Conservation (phyloP, 768 basidiomycete genomes). For the Podaxis rugospora region DNA sequence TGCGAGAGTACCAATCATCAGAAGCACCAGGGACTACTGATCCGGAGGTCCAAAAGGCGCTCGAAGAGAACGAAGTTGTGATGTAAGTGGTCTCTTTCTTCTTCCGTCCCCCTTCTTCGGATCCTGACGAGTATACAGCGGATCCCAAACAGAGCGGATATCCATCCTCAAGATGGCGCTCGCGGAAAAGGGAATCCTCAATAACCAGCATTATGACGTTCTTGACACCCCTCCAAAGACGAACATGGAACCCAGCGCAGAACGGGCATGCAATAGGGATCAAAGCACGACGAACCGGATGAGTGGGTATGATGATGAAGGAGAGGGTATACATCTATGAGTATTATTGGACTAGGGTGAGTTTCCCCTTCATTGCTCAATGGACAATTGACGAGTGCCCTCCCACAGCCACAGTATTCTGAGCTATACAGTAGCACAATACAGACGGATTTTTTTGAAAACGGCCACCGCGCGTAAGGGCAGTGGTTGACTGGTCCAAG, state of each 20-base stretch:
- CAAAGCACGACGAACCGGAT: background rate
- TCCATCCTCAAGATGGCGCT: conserved; percentile 64
- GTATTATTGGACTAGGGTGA: background rate
- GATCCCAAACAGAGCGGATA: conserved; percentile 76
- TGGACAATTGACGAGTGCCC: background rate
- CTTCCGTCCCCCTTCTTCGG: background rate
- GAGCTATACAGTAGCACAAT: background rate
- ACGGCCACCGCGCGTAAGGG: background rate
- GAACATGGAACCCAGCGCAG: background rate
- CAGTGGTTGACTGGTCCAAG: background rate
- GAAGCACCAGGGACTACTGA: conserved; percentile 33
- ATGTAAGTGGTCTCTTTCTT: conserved; percentile 45
- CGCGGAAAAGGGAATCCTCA: conserved; percentile 51
- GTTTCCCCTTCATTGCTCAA: background rate
- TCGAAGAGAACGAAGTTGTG: conserved; percentile 67
- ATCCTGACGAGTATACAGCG: conserved; percentile 35
- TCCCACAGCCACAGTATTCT: too few species aligned
- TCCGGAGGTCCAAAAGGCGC: conserved; percentile 52
- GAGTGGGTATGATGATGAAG: background rate
- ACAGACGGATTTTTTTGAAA: background rate
- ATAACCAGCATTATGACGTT: conserved; percentile 45
- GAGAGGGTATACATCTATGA: conserved; percentile 4
- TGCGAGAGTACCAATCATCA: conserved; percentile 41
- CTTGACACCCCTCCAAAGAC: background rate
- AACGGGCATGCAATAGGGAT: background rate